phyloP scores from a whole-genome alignment of 208 protist species.

The Leishmania lainsoni region DNA sequence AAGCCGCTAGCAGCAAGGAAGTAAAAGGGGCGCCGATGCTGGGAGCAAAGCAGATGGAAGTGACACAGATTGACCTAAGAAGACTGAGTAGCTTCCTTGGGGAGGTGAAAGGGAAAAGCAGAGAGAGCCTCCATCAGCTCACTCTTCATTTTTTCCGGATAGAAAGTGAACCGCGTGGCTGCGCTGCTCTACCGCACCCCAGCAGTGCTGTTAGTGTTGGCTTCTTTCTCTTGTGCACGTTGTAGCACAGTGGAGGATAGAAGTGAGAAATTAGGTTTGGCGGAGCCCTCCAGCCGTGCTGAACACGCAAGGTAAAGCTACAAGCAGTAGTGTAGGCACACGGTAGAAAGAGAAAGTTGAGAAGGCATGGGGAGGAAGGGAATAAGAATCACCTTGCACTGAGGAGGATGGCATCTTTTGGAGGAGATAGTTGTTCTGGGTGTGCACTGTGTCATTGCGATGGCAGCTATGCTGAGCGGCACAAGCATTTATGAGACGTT shows the following conservation, averaged over 20 bases:
- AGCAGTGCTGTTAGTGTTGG: background rate
- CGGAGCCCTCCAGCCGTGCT: background rate
- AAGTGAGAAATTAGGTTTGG: constrained; percentile 12
- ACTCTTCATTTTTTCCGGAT: background rate
- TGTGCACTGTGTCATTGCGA: background rate
- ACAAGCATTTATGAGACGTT: background rate
- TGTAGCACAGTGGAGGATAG: background rate
- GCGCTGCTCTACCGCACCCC: background rate
- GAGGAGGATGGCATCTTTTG: background rate
- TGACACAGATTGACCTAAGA: background rate
- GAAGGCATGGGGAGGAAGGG: background rate
- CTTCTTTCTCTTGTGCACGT: background rate
- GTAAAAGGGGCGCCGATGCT: background rate
- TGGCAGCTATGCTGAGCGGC: background rate
- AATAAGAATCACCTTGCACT: background rate
- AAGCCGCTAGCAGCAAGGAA: background rate
- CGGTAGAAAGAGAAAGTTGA: background rate
- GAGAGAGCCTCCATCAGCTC: background rate
- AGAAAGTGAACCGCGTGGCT: background rate
- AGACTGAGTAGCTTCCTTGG: background rate
- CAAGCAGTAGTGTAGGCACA: background rate
- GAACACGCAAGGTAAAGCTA: background rate
- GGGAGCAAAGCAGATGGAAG: background rate
- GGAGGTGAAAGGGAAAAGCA: background rate
- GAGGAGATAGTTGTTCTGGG: background rate